Evolutionary conservation across 768 basidiomycete species (phyloP).

Genomic region (Suillus plorans): DNA sequence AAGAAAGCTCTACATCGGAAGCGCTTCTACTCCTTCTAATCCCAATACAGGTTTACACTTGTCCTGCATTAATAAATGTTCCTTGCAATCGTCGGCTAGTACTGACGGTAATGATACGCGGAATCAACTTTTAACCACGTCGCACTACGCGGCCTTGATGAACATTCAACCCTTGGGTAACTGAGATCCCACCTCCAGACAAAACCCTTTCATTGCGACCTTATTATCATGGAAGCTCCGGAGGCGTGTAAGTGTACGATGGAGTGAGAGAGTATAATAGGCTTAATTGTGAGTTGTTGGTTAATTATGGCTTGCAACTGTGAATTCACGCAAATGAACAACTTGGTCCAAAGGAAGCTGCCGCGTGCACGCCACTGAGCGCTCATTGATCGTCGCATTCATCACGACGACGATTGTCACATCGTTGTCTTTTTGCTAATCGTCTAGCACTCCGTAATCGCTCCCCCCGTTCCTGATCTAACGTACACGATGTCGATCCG

Average conservation of each 20-base stretch:
- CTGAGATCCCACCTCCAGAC: background rate
- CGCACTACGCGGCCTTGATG: background rate
- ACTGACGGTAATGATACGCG: background rate
- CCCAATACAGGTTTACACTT: background rate
- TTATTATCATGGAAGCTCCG: background rate
- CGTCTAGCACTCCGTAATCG: background rate
- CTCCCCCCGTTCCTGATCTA: background rate
- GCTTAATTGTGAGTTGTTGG: background rate
- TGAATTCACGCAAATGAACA: background rate
- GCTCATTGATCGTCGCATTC: background rate
- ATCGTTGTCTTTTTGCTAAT: background rate
- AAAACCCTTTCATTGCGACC: background rate
- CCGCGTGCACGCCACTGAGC: background rate
- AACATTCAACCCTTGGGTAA: background rate
- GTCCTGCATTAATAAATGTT: background rate
- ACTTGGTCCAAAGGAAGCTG: background rate
- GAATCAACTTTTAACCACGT: background rate
- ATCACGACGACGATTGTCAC: background rate
- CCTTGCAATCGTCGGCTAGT: background rate
- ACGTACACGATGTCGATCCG: constrained; percentile 17
- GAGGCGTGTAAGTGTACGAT: background rate
- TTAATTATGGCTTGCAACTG: background rate
- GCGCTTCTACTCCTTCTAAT: background rate
- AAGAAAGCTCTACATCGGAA: constrained; percentile 5
- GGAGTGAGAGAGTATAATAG: background rate